Conservation (phyloP, 768 basidiomycete genomes). For the Auriscalpium orientale region DNA sequence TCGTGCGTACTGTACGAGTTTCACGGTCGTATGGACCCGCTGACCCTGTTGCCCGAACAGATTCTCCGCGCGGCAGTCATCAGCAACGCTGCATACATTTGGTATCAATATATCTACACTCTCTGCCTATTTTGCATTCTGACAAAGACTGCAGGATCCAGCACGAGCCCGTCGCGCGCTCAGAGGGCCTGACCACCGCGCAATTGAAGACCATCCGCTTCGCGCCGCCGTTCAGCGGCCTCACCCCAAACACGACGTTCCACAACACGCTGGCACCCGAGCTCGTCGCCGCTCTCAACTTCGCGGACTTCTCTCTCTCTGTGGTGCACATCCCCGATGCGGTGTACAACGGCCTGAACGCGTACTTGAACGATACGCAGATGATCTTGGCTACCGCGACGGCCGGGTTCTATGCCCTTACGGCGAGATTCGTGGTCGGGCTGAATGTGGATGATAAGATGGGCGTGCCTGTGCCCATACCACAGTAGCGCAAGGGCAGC, state of each 20-base stretch:
- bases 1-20: constrained; percentile 16
- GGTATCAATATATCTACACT: constrained; percentile 1
- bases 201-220: constrained; percentile 24
- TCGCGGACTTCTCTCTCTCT: constrained; percentile 24
- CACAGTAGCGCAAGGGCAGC: constrained; percentile 5
- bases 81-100: constrained; percentile 21
- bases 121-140: too few species aligned
- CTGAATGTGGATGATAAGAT: constrained; percentile 28
- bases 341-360: constrained; percentile 21
- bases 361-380: constrained; percentile 23
- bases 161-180: constrained; percentile 26
- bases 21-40: too few species aligned
- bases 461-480: constrained; percentile 23
- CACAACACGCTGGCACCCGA: constrained; percentile 16
- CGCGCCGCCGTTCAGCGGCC: constrained; percentile 14
- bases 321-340: constrained; percentile 22
- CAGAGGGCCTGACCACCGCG: constrained; percentile 24
- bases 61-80: constrained; percentile 22
- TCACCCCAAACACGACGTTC: neutral
- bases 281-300: constrained; percentile 23
- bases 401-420: constrained; percentile 25
- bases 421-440: constrained; percentile 25
- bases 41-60: neutral
- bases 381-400: constrained; percentile 25
- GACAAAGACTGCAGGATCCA: constrained; percentile 18